Evolutionary conservation across 305 asterid genomes (phyloP), one percentile per base, ranked within the genome.

Genomic region (Ajuga reptans): DNA sequence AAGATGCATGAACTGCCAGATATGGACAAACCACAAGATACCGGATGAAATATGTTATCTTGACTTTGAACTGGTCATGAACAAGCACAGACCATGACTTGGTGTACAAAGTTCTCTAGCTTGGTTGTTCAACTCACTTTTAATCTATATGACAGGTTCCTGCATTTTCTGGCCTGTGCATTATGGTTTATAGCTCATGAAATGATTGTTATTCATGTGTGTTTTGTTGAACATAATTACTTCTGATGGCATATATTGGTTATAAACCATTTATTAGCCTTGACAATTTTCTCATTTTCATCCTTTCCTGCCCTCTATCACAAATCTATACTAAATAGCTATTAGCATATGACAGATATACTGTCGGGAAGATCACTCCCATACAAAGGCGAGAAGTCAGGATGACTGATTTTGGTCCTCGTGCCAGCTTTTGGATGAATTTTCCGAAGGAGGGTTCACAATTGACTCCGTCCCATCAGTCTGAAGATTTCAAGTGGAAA

Each of bases 401-500:
- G 76, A 73, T 76, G 41, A 74, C 95, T 10, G 99, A 94, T 85
- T 94, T 94, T 64, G 98, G 98, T 29, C 75, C 86, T 9, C 88
- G 82, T 53, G 99, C 99, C 64, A 85, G 93, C 87, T 89, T 94
- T 75, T 89, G 96, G 97, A 94, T 94, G 99, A 77, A 80, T 61
- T 94, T 94, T 76, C 97, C 97, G 9, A 91, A 84, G 72, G 92
- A 77, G 71, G 98, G 99, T 31, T 94, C 98, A 49, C 95, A 91
- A 69, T 71, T 89, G 77, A 89, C 99, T 53, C 99, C 99, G 46
- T 68, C 85, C 12, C 99, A 91, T 73, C 97, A 87, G 71, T 91
- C 99, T 7, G 99, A 89, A 27, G 98, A 89, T 85, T 94, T 94
- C 83, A 91, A 79, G 86, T 94, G 99, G 99, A 94, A 94, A 82